phyloP scores from a whole-genome alignment of 768 basidiomycete species.

The Paxillus involutus region DNA sequence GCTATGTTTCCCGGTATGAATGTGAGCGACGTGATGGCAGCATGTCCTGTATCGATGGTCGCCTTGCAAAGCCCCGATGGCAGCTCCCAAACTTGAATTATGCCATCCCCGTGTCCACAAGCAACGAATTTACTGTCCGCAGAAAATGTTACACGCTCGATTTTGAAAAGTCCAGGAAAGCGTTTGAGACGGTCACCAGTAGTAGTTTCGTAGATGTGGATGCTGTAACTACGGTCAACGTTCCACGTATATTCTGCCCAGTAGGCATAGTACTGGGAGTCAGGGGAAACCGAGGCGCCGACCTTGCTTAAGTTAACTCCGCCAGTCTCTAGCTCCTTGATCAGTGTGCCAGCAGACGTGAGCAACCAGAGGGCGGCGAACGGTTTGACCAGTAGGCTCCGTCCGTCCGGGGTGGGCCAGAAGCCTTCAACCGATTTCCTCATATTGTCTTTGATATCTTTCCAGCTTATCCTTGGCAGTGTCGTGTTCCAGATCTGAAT shows the following conservation, averaged over 20 bases:
- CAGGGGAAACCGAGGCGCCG: slow-evolving; percentile 10
- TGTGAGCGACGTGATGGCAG: slow-evolving; percentile 10
- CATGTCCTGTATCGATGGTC: slow-evolving; percentile 11
- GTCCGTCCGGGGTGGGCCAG: slow-evolving; percentile 13
- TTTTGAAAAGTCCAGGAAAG: slow-evolving; percentile 12
- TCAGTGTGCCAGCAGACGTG: background rate
- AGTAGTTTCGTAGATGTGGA: slow-evolving; percentile 15
- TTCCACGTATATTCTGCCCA: slow-evolving; percentile 20
- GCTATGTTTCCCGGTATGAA: slow-evolving; percentile 9
- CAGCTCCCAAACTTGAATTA: slow-evolving; percentile 16
- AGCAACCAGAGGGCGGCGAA: slow-evolving; percentile 8
- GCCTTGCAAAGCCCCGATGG: slow-evolving; percentile 7
- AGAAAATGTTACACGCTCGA: slow-evolving; percentile 14
- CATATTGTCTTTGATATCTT: background rate
- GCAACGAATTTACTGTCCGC: slow-evolving; percentile 9
- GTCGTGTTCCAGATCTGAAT: slow-evolving; percentile 15
- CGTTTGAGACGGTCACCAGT: slow-evolving; percentile 16
- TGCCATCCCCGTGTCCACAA: slow-evolving; percentile 17
- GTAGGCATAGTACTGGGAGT: slow-evolving; percentile 18
- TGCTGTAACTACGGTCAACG: slow-evolving; percentile 12
- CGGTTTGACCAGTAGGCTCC: slow-evolving; percentile 9
- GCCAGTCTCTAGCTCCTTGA: slow-evolving; percentile 12
- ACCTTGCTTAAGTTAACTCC: background rate
- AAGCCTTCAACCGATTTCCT: background rate
- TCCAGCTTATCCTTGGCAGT: slow-evolving; percentile 4